Percentiles rank a stretch among this genome's conserved stretches.
Conservation (phyloP, 2,329 filamentous ascomycete species). For the Fusarium staphyleae region DNA sequence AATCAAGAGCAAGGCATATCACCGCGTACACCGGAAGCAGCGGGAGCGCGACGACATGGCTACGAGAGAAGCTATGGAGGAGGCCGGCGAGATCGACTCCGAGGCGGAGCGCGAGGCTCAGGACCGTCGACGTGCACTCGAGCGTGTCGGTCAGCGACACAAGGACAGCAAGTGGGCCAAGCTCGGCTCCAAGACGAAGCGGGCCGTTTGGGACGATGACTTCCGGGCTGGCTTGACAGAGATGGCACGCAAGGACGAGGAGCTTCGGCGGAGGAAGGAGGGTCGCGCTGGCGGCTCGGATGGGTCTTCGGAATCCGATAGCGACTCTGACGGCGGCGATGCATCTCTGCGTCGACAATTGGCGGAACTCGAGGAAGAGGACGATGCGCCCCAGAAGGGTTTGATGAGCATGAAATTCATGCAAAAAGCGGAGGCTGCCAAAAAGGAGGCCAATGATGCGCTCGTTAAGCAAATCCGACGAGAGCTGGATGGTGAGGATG, state of each 20-base stretch:
- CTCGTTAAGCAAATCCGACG: slow-evolving; percentile 72
- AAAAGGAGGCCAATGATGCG: slow-evolving; percentile 82
- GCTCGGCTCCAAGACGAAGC: slow-evolving; percentile 77
- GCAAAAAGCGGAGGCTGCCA: slow-evolving; percentile 82
- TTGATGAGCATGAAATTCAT: slow-evolving; percentile 92
- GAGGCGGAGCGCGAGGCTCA: slow-evolving; percentile 68
- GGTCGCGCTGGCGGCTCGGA: slow-evolving; percentile 64
- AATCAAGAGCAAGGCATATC: slow-evolving; percentile 97
- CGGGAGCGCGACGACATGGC: slow-evolving; percentile 61
- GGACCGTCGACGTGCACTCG: slow-evolving; percentile 80
- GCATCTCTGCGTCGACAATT: slow-evolving; percentile 58
- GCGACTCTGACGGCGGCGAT: slow-evolving; percentile 65
- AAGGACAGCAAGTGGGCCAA: slow-evolving; percentile 94
- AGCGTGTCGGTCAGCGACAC: slow-evolving; percentile 85
- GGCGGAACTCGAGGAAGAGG: slow-evolving; percentile 54
- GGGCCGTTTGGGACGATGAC: slow-evolving; percentile 87
- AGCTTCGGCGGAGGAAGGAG: slow-evolving; percentile 79
- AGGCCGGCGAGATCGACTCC: slow-evolving; percentile 67
- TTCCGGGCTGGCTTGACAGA: slow-evolving; percentile 79
- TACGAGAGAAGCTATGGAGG: slow-evolving; percentile 59
- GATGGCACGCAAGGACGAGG: slow-evolving; percentile 82
- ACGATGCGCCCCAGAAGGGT: slow-evolving; percentile 66
- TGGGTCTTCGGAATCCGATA: slow-evolving; percentile 61
- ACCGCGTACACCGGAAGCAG: slow-evolving; percentile 87
- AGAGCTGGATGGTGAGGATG: slow-evolving; percentile 71